phyloP scores from a whole-genome alignment of 78 protist genomes.

The Tieghemostelium lacteum region DNA sequence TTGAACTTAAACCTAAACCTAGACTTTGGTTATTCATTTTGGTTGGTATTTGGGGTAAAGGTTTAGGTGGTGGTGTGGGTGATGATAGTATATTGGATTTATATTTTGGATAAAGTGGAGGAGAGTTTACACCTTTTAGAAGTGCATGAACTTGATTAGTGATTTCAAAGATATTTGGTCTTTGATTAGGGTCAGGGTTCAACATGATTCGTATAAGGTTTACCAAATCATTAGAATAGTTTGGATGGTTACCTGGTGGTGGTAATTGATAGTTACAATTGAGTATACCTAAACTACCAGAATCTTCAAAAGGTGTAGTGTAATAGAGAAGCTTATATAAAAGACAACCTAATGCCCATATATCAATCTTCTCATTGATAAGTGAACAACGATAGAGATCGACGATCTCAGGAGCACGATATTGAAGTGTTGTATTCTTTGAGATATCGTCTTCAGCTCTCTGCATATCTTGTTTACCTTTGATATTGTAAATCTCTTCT shows the following conservation, averaged over 20 bases:
- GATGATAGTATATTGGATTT: not conserved
- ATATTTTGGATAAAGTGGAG: constrained; percentile 25
- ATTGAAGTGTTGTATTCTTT: constrained; percentile 81
- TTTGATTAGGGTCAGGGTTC: constrained; percentile 30
- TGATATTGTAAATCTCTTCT: constrained; percentile 7
- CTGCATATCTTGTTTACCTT: constrained; percentile 51
- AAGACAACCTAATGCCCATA: constrained; percentile 90
- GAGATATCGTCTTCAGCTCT: constrained; percentile 76
- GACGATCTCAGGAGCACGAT: constrained; percentile 89
- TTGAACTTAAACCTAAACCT: not conserved
- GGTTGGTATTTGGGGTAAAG: constrained; percentile 7
- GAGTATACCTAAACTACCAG: constrained; percentile 61
- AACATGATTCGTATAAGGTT: constrained; percentile 31
- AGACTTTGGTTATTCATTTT: not conserved
- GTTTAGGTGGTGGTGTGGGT: constrained; percentile 2
- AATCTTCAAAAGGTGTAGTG: constrained; percentile 64
- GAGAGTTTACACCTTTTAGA: constrained; percentile 1
- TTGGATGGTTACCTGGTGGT: not conserved
- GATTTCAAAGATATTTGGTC: constrained; percentile 63
- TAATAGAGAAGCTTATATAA: constrained; percentile 79
- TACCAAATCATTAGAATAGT: constrained; percentile 29
- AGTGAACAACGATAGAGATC: constrained; percentile 82
- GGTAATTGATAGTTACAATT: constrained; percentile 59
- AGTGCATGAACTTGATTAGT: constrained; percentile 20
- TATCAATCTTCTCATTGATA: constrained; percentile 84